Conservation (phyloP, 371 early-diverging fungal genomes). For the Polyrhizophydium stewartii region DNA sequence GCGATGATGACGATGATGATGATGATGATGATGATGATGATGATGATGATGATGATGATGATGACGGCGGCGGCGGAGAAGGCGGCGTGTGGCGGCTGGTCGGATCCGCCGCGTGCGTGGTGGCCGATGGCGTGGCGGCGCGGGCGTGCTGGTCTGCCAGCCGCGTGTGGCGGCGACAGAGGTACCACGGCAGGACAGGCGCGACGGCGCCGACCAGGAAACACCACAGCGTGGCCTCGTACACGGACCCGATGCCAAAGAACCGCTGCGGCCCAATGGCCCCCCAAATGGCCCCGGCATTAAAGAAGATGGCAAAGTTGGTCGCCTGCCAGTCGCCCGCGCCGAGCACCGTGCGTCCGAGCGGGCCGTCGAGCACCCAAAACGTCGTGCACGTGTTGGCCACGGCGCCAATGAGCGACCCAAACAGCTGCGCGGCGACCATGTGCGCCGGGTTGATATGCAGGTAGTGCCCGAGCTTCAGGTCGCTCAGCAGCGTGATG, state of each 20-base stretch:
- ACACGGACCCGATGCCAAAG: conserved; percentile 41
- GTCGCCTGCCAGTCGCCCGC: conserved; percentile 8
- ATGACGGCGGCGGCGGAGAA: no score
- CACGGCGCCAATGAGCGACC: conserved; percentile 21
- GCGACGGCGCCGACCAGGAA: conserved; percentile 44
- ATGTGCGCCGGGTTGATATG: conserved; percentile 33
- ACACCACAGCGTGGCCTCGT: conserved; percentile 24
- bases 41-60: no score
- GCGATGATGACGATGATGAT: no score
- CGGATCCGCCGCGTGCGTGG: no score
- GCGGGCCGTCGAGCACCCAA: conserved; percentile 4
- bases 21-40: no score
- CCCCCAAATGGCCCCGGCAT: conserved; percentile 62
- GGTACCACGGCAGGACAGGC: conserved; percentile 41
- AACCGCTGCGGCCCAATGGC: conserved; percentile 46
- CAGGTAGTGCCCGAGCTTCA: conserved; percentile 44
- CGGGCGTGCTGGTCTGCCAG: no score
- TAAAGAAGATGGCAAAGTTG: conserved; percentile 41
- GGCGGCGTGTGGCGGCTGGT: not conserved
- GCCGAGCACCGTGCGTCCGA: not conserved
- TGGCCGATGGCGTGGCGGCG: no score
- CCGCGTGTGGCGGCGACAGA: no score
- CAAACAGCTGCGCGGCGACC: conserved; percentile 23
- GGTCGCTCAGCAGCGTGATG: conserved; percentile 25
- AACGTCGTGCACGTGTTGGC: conserved; percentile 9